A percentile compares a stretch with the other conserved stretches of the same genome.
Evolutionary conservation across 2,329 filamentous ascomycete genomes (phyloP).

Genomic region (Fusarium tjaetaba): DNA sequence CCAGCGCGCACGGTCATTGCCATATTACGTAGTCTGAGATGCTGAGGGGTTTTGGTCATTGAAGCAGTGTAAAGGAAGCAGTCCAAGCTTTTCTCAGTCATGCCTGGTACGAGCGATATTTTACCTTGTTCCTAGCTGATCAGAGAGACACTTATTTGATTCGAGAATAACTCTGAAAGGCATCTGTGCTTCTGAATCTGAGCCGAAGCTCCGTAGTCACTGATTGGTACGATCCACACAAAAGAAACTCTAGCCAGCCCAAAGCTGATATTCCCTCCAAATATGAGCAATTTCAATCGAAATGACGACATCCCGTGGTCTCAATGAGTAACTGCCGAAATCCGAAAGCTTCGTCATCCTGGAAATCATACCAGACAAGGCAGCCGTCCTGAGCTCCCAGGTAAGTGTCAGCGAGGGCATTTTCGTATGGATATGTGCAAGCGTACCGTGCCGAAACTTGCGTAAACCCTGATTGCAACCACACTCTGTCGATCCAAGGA

Average conservation of each 20-base stretch:
- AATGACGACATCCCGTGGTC: background rate
- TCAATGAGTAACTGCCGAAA: background rate
- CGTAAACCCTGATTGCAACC: background rate
- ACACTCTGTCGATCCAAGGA: too few species aligned
- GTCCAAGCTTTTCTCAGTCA: background rate
- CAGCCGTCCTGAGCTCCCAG: background rate
- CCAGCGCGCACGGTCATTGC: background rate
- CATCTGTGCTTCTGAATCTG: background rate
- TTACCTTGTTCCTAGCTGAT: background rate
- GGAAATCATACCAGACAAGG: too few species aligned
- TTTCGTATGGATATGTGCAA: background rate
- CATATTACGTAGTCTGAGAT: background rate
- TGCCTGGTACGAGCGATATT: too few species aligned
- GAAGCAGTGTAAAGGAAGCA: background rate
- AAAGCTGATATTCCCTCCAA: background rate
- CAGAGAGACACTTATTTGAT: rapidly evolving
- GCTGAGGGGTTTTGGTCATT: background rate
- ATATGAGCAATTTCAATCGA: background rate
- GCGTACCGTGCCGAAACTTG: too few species aligned
- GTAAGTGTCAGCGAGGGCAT: background rate
- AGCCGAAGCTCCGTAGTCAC: background rate
- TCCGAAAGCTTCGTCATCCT: background rate
- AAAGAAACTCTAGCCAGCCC: background rate
- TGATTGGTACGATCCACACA: background rate
- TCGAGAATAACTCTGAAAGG: background rate